Evolutionary conservation across 352 stramenopile species (phyloP), one percentile per base, ranked within the genome.

Genomic region (Phytophthora podocarpi): DNA sequence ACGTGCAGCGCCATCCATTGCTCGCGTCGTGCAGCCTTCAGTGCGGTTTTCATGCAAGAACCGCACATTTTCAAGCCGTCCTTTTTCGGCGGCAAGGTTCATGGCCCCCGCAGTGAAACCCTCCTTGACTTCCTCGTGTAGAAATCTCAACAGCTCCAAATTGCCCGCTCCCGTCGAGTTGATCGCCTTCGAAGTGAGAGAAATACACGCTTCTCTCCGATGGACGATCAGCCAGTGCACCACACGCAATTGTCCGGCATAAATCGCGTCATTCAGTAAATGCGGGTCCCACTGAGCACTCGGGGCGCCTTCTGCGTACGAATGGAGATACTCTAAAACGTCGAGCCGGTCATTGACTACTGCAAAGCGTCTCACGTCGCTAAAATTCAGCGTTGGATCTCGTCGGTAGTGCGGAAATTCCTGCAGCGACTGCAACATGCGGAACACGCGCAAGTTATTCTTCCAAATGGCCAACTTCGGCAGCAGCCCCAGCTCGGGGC

Each of bases 101-200:
- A 65, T 65, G 1, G 56, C 56, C 2, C 47, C 47, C 1, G 27
- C 51, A n/a, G 56, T 65, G 21, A 65, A 65, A n/a, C n/a, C 13
- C 30, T 36, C 11, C 15, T 59, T 48, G 1, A 56, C 15, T 16
- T 56, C 32, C 18, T 56, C 28, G n/a, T 59, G 57, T 7, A 59
- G n/a, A 52, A 37, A 65, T 12, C 36, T 42, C 15, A 65, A 30
- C 10, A 65, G 31, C 39, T 59, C 39, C 6, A 65, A 27, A 41
- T 65, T 40, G 1, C 57, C 37, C 20, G 57, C 57, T 12, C 37
- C 57, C 10, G 47, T 40, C 3, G 47, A 65, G 47, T 65, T 52
- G 1, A 63, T 40, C 23, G 42, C 54, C 26, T 63, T 56, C 5
- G 36, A 65, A 16, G 47, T 40, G 9, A 65, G 46, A 18, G 37